Conservation (phyloP, 305 asterid species). For the Stenogyne calaminthoides region DNA sequence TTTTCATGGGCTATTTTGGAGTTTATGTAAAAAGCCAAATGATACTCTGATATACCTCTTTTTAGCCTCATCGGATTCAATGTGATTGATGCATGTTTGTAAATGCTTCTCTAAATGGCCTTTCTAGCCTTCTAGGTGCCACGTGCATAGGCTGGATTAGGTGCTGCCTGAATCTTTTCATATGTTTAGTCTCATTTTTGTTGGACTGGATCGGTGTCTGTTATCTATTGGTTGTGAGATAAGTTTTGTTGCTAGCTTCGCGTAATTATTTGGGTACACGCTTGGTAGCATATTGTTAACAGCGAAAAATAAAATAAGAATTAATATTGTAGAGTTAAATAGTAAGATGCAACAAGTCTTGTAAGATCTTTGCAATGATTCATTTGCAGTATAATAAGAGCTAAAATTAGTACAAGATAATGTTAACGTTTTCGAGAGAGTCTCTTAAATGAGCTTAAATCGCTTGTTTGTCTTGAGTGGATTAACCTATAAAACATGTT, state of each 20-base stretch:
- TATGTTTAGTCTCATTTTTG: background rate
- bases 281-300: background rate
- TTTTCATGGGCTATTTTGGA: conserved; percentile 7
- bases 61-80: background rate
- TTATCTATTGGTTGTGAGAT: background rate
- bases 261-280: background rate
- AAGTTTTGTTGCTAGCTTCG: background rate
- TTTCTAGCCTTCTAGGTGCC: background rate
- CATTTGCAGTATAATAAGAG: background rate
- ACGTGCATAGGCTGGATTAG: background rate
- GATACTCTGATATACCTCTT: background rate
- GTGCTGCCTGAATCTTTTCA: background rate
- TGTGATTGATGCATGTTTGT: conserved; percentile 13
- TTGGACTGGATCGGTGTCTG: background rate
- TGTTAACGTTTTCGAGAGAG: background rate
- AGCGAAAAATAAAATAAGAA: background rate
- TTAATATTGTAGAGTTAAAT: background rate
- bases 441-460: background rate
- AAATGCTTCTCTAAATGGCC: conserved; percentile 6
- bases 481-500: background rate
- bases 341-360: background rate
- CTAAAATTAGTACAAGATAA: background rate
- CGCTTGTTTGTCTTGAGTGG: background rate
- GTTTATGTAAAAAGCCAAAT: conserved; percentile 2
- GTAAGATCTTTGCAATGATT: background rate